These are phyloP conservation scores for Gelatoporia subvermispora DNA, from an alignment of 768 basidiomycete genomes.

Conservation along the genomic window DNA sequence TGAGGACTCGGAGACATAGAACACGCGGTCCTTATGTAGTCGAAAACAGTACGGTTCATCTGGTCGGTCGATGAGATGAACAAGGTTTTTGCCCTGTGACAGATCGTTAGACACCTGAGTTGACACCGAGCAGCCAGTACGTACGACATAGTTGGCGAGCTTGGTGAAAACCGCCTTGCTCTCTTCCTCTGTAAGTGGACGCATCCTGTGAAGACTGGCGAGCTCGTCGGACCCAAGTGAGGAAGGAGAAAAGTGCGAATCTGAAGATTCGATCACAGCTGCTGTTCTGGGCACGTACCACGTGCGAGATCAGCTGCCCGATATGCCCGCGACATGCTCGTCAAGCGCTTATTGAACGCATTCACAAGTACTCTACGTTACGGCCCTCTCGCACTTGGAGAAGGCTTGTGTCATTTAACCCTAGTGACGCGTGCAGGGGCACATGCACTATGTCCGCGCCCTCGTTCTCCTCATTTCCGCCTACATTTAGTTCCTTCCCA, in stretches of 20 bases:
- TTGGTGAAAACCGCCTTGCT: conserved; percentile 95
- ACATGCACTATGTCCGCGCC: conserved; percentile 40
- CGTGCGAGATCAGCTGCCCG: conserved; percentile 1
- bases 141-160: conserved; percentile 92
- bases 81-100: conserved; percentile 86
- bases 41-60: conserved; percentile 97
- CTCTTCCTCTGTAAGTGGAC: conserved; percentile 95
- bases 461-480: conserved; percentile 59
- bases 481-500: conserved; percentile 68
- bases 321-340: background rate
- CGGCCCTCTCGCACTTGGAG: too few relatives aligned
- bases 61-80: conserved; percentile 90
- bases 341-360: conserved; percentile 1
- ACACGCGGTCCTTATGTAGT: conserved; percentile 90
- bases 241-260: conserved; percentile 6
- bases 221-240: background rate
- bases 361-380: too few relatives aligned
- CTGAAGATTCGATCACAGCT: background rate
- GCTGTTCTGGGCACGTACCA: conserved; percentile 7
- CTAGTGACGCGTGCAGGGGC: background rate
- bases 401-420: too few relatives aligned
- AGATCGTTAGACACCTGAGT: background rate
- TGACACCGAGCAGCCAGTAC: conserved; percentile 22
- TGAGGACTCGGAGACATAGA: conserved; percentile 91
- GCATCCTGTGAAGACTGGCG: conserved; percentile 46